Conservation (phyloP, 2,329 filamentous ascomycete genomes). For the Sphaerostilbella broomeana region DNA sequence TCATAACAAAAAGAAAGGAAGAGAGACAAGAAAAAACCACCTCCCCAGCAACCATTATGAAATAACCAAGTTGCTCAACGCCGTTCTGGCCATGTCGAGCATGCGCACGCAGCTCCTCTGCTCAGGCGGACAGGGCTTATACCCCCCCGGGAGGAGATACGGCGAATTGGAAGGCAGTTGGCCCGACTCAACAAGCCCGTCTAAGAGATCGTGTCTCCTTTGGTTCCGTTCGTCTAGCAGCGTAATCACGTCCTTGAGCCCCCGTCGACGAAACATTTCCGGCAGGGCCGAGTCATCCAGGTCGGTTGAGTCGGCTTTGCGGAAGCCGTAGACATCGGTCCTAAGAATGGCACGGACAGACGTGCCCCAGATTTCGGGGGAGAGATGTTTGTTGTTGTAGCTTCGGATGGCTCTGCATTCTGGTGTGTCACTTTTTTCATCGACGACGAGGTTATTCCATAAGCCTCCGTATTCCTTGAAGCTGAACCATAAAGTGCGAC, state of each 20-base stretch:
- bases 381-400: slow-evolving; percentile 40
- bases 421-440: slow-evolving; percentile 20
- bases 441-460: slow-evolving; percentile 33
- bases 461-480: slow-evolving; percentile 43
- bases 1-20: too few relatives aligned
- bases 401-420: slow-evolving; percentile 14
- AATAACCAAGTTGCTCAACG: slow-evolving; percentile 50
- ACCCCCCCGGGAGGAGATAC: slow-evolving; percentile 19
- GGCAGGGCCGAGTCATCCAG: slow-evolving; percentile 6
- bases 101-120: slow-evolving; percentile 42
- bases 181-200: slow-evolving; percentile 38
- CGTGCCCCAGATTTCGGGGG: slow-evolving; percentile 48
- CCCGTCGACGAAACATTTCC: slow-evolving; percentile 32
- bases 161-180: slow-evolving; percentile 20
- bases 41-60: too few relatives aligned
- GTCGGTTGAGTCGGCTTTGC: slow-evolving; percentile 12
- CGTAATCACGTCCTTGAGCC: slow-evolving; percentile 48
- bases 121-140: slow-evolving; percentile 25
- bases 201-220: slow-evolving; percentile 43
- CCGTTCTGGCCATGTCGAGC: slow-evolving; percentile 46
- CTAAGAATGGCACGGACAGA: slow-evolving; percentile 48
- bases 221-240: slow-evolving; percentile 46
- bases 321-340: slow-evolving; percentile 51
- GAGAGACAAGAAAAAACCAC: too few relatives aligned
- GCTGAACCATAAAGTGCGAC: slow-evolving; percentile 37